A percentile compares a stretch with the other conserved stretches of the same genome.
Evolutionary conservation across 1,284 basidiomycete species (phyloP).

Genomic region (Trichosporon asahii): DNA sequence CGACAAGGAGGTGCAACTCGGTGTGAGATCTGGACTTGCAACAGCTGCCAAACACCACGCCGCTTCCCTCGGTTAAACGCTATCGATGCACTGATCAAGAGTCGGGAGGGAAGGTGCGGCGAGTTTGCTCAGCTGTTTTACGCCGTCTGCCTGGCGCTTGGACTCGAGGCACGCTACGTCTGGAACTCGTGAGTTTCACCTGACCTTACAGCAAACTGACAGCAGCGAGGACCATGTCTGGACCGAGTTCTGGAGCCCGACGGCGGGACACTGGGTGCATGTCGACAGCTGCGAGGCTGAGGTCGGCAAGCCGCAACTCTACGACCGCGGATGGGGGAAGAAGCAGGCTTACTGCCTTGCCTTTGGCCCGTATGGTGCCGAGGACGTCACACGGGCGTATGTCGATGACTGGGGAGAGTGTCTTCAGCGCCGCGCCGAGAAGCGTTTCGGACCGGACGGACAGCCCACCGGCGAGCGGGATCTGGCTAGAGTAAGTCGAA

Average conservation of each 20-base stretch:
- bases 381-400: slow-evolving; percentile 54
- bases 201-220: not conserved
- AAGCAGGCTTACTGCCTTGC: slow-evolving; percentile 54
- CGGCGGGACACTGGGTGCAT: slow-evolving; percentile 53
- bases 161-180: slow-evolving; percentile 52
- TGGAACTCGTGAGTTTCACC: slow-evolving; percentile 37
- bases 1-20: slow-evolving; percentile 45
- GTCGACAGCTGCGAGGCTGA: slow-evolving; percentile 54
- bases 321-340: slow-evolving; percentile 56
- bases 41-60: slow-evolving; percentile 27
- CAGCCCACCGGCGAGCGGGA: slow-evolving; percentile 18
- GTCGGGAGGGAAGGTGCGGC: slow-evolving; percentile 53
- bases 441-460: slow-evolving; percentile 20
- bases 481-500: not conserved
- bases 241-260: slow-evolving; percentile 51
- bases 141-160: slow-evolving; percentile 50
- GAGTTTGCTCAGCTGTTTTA: slow-evolving; percentile 56
- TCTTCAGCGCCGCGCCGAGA: slow-evolving; percentile 21
- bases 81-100: slow-evolving; percentile 43
- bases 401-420: slow-evolving; percentile 46
- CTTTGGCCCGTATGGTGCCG: slow-evolving; percentile 49
- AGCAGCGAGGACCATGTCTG: slow-evolving; percentile 56
- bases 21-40: slow-evolving; percentile 47
- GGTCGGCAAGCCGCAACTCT: slow-evolving; percentile 51
- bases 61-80: slow-evolving; percentile 53